Conservation (phyloP, 225 moss, liverwort and hornwort genomes). For the Bryum argenteum region DNA sequence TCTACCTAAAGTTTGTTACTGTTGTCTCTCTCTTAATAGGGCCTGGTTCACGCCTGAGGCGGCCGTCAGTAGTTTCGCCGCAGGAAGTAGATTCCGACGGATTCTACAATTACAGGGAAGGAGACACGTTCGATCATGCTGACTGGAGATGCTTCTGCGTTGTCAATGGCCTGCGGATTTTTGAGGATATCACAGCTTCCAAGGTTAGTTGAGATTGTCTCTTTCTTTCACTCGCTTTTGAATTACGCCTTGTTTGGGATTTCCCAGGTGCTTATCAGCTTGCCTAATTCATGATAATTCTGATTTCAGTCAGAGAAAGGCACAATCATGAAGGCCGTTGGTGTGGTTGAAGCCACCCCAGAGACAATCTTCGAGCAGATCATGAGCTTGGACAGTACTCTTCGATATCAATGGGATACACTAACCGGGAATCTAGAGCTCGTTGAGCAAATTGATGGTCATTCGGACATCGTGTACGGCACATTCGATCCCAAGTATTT, state of each 20-base stretch:
- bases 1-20: neutral
- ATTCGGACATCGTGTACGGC: constrained; percentile 79
- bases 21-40: constrained; percentile 39
- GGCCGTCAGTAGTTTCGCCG: constrained; percentile 63
- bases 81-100: constrained; percentile 64
- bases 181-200: constrained; percentile 74
- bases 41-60: constrained; percentile 53
- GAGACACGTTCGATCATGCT: constrained; percentile 72
- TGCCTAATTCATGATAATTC: constrained; percentile 6
- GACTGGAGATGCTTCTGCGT: constrained; percentile 81
- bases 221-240: neutral
- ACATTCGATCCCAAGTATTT: constrained; percentile 76
- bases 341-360: constrained; percentile 69
- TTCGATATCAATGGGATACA: constrained; percentile 79
- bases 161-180: constrained; percentile 79
- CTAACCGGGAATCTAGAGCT: constrained; percentile 74
- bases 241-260: neutral
- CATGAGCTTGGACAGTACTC: constrained; percentile 73
- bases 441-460: constrained; percentile 77
- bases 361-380: constrained; percentile 77
- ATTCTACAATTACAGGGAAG: constrained; percentile 57
- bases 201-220: constrained; percentile 51
- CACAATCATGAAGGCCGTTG: constrained; percentile 80
- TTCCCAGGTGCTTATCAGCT: neutral
- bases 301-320: constrained; percentile 70